Evolutionary conservation across 495 filamentous ascomycete species (phyloP).

Genomic region (Penicillium subrubescens): DNA sequence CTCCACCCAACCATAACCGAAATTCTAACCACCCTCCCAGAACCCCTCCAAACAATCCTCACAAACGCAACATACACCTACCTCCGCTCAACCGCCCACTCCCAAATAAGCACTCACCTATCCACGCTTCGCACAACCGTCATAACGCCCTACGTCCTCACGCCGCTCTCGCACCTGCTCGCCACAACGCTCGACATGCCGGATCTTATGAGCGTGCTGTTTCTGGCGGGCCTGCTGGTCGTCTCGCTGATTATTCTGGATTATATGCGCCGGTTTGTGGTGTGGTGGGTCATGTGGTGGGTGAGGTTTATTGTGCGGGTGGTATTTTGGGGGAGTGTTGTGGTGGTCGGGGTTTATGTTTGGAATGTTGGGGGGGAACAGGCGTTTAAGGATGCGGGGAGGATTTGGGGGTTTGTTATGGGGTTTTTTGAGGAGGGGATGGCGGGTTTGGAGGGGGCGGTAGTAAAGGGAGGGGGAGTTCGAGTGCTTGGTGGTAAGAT

Average conservation of each 20-base stretch:
- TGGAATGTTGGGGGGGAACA: conserved; percentile 66
- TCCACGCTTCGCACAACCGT: conserved; percentile 39
- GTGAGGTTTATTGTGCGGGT: conserved; percentile 60
- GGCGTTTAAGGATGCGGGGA: conserved; percentile 59
- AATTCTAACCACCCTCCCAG: conserved; percentile 4
- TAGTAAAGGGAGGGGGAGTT: neutral
- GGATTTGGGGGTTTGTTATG: conserved; percentile 57
- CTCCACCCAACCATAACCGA: neutral
- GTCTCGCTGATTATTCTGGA: conserved; percentile 67
- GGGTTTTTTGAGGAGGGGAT: conserved; percentile 43
- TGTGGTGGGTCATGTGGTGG: conserved; percentile 81
- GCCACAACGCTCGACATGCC: conserved; percentile 50
- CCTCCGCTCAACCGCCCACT: conserved; percentile 20
- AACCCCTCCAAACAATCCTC: conserved; percentile 33
- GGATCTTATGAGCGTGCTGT: conserved; percentile 62
- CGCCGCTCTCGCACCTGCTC: conserved; percentile 50
- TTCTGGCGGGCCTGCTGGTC: conserved; percentile 57
- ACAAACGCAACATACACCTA: conserved; percentile 27
- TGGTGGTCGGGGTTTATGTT: conserved; percentile 53
- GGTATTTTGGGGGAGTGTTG: conserved; percentile 59
- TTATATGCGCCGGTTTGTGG: conserved; percentile 64
- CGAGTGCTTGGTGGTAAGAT: neutral
- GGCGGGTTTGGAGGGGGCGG: neutral
- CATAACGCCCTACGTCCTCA: conserved; percentile 44
- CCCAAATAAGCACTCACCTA: conserved; percentile 33